A percentile compares a stretch with the other conserved stretches of the same genome.
Evolutionary conservation across 192 early-diverging fungal genomes (phyloP).

Genomic region (Globomyces pollinis-pini): DNA sequence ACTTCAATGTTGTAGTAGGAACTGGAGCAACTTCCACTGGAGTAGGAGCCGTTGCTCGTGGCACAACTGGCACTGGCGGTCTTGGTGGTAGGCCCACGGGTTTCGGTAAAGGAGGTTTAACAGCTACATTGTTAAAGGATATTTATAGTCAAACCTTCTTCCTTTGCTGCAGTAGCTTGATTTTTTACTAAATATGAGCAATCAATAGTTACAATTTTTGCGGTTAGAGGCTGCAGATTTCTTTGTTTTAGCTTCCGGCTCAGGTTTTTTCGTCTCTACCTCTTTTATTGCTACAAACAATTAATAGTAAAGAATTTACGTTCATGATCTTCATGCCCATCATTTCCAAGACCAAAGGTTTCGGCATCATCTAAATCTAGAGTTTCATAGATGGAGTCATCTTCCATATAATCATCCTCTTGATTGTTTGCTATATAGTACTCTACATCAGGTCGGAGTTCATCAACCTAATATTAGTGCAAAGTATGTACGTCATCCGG

Average conservation of each 20-base stretch:
- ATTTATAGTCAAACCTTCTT: no score
- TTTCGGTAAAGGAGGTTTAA: no score
- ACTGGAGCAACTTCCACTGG: no score
- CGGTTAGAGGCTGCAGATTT: background rate
- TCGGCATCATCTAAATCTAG: conserved; percentile 88
- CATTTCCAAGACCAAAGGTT: conserved; percentile 67
- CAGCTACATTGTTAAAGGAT: no score
- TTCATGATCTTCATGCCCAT: conserved; percentile 25
- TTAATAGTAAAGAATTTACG: background rate
- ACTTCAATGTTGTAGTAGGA: no score
- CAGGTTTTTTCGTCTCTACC: background rate
- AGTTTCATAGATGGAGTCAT: conserved; percentile 90
- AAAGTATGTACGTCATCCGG: conserved; percentile 64
- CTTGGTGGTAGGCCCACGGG: no score
- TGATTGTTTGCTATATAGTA: conserved; percentile 90
- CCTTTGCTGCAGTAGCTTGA: no score
- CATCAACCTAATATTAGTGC: conserved; percentile 45
- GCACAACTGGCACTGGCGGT: no score
- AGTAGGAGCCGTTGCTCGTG: no score
- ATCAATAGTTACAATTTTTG: background rate
- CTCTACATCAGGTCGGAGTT: conserved; percentile 80
- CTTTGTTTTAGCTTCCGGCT: conserved; percentile 8
- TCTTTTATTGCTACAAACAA: conserved; percentile 1
- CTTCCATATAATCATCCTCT: conserved; percentile 88
- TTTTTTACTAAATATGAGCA: no score